Evolutionary conservation across 169 alveolate species (phyloP), one percentile per base, ranked within the genome.

Genomic region (Eimeria sp.): DNA sequence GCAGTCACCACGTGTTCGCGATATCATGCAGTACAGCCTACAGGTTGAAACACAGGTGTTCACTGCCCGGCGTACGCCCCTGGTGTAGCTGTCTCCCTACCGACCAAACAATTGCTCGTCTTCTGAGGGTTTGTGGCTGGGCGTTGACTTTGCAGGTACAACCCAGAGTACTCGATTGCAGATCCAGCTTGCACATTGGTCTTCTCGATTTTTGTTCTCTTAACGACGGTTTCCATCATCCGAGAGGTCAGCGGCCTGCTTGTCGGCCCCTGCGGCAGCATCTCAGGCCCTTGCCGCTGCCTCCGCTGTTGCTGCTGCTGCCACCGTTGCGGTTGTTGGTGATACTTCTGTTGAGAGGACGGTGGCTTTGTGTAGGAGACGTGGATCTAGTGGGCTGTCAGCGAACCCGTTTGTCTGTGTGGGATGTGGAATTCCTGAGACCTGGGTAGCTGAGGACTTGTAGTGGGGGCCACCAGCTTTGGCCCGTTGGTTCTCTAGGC

Each of bases 161-260:
- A 97, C 47, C 99, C 99, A 49, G 95, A 95, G 40, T 98, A 97
- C 95, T 94, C 97, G 25, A 96, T 98, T 40, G 99, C 99, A 22
- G 99, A 99, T 82, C 99, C 99, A 47, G 97, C 99, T 22, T 99
- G 99, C 97, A 99, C 99, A 0, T 97, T 98, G 94, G 75, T 99
- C 40, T 99, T 99, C 94, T 98, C 99, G 78, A 97, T 98, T 63
- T 95, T 99, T 75, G 99, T 99, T 43, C 96, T 99, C 51, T 98
- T 98, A 82, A 99, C 99, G 49, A 99, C 99, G 30, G 92, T 98
- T 43, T 98, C 98, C 30, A 98, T 99, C 51, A 95, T 98, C 75
- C 98, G 97, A 92, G 99, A 99, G 95, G 98, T 99, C 61, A 22
- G 96, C 57, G 51, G 34, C 61, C 61, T 20, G n/a, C 30, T 27